Conservation (phyloP, 768 basidiomycete species). For the Exsudoporus frostii region DNA sequence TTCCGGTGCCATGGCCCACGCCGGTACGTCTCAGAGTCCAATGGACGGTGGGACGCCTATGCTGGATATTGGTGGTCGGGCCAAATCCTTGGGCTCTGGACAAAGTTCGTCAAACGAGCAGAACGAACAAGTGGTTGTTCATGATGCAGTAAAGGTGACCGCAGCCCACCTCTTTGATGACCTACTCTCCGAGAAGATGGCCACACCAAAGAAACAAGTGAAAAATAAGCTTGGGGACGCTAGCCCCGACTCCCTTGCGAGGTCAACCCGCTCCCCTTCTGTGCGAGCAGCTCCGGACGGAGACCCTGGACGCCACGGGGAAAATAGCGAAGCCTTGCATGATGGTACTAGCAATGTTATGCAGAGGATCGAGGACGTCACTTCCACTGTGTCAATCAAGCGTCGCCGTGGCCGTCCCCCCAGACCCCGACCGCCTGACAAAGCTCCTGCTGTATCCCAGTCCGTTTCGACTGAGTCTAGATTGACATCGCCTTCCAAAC, state of each 20-base stretch:
- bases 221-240: constrained; percentile 13
- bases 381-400: constrained; percentile 22
- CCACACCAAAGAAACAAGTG: constrained; percentile 21
- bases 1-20: constrained; percentile 8
- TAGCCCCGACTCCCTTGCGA: constrained; percentile 14
- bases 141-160: constrained; percentile 11
- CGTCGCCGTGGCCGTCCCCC: constrained; percentile 34
- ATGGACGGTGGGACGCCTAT: constrained; percentile 24
- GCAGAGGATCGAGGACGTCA: constrained; percentile 5
- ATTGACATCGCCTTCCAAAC: constrained; percentile 14
- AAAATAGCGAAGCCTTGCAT: constrained; percentile 4
- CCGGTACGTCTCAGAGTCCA: constrained; percentile 15
- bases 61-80: constrained; percentile 14
- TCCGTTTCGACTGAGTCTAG: constrained; percentile 5
- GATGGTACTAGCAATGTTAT: constrained; percentile 1
- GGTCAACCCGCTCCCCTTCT: constrained; percentile 20
- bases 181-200: constrained; percentile 13
- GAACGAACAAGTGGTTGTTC: constrained; percentile 10
- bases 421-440: constrained; percentile 21
- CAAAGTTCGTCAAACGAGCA: constrained; percentile 13
- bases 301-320: constrained; percentile 7
- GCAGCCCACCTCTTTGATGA: constrained; percentile 35
- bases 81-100: constrained; percentile 15
- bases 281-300: constrained; percentile 14
- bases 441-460: neutral